Evolutionary conservation across 106 monocot species (phyloP), one percentile per base, ranked within the genome.

Genomic region (Allium cepa): DNA sequence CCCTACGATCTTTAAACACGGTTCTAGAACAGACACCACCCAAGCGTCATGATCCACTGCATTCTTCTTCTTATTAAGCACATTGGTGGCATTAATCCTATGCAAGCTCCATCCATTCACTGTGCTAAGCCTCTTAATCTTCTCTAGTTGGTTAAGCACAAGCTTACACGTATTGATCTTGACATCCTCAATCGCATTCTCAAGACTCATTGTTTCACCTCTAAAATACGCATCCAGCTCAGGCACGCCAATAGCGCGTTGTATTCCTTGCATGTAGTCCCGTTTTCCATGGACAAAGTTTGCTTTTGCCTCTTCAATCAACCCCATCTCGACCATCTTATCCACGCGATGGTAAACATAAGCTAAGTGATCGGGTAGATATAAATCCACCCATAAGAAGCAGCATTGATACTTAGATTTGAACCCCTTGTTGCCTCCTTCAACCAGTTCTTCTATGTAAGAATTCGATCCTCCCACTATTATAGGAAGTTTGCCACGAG

Each of bases 401-500:
- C 78, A 88, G 68, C 79, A 78, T 1, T 79, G 77, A 76, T 76
- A 82, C 53, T 47, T 66, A 28, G 61, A 17, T 16, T 70, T 15
- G 71, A 88, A 88, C 56, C 22, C 66, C 15, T 66, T 57, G 60
- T 46, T 67, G 11, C 50, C 65, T 3, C 76, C 88, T 12, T 71
- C 81, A 46, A 84, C 71, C 8, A 88, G 64, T 11, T 70, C 84
- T 58, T 81, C 79, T 26, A 88, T 69, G 76, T 77, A 88, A 10
- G 84, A 73, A 56, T 88, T 88, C 0, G 88, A 88, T 2, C 88
- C 88, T 10, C 94, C 94, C 15, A 87, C 82, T 13, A 94, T 28
- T 22, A 94, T 76, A 0, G 94, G 86, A 9, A 87, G 69, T 51
- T 72, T 69, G 18, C 75, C 4, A 8, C 84, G 73, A 10, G 79